These are phyloP conservation scores for Kwoniella sp. DNA, from an alignment of 768 basidiomycete species.

Conservation along the genomic window DNA sequence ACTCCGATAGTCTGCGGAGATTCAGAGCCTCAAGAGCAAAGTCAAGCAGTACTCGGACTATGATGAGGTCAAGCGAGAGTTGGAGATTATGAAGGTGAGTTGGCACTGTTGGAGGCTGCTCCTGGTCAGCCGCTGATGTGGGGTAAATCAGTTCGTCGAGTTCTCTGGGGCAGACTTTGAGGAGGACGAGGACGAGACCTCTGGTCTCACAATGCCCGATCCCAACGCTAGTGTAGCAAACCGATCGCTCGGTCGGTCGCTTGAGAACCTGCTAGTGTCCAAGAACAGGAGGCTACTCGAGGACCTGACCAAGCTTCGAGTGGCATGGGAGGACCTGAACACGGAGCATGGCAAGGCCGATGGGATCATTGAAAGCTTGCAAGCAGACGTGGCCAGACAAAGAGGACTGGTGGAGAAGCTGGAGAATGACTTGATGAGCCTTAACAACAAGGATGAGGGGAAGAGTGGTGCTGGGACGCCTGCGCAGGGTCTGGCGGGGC, in stretches of 20 bases:
- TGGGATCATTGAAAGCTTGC: constrained; percentile 59
- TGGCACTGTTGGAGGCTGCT: not conserved
- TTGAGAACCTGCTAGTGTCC: constrained; percentile 82
- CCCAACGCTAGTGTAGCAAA: constrained; percentile 84
- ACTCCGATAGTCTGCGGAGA: constrained; percentile 57
- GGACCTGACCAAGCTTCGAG: constrained; percentile 84
- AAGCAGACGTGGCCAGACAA: constrained; percentile 70
- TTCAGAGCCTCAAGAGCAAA: constrained; percentile 64
- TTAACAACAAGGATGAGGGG: constrained; percentile 57
- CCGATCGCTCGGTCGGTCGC: constrained; percentile 67
- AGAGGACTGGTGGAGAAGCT: constrained; percentile 78
- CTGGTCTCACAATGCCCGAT: constrained; percentile 66
- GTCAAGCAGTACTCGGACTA: constrained; percentile 77
- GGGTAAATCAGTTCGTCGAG: constrained; percentile 72
- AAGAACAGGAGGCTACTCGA: constrained; percentile 92
- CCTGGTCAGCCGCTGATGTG: not conserved
- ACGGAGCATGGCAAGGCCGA: constrained; percentile 60
- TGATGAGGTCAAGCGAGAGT: constrained; percentile 94
- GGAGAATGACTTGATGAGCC: constrained; percentile 79
- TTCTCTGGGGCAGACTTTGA: constrained; percentile 82
- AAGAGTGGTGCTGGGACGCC: constrained; percentile 12
- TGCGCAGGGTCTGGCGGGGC: constrained; percentile 58
- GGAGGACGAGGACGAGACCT: constrained; percentile 52
- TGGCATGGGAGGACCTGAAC: constrained; percentile 77
- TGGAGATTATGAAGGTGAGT: constrained; percentile 94